phyloP scores from a whole-genome alignment of 31 red algal genomes.

The Asparagopsis taxiformis region DNA sequence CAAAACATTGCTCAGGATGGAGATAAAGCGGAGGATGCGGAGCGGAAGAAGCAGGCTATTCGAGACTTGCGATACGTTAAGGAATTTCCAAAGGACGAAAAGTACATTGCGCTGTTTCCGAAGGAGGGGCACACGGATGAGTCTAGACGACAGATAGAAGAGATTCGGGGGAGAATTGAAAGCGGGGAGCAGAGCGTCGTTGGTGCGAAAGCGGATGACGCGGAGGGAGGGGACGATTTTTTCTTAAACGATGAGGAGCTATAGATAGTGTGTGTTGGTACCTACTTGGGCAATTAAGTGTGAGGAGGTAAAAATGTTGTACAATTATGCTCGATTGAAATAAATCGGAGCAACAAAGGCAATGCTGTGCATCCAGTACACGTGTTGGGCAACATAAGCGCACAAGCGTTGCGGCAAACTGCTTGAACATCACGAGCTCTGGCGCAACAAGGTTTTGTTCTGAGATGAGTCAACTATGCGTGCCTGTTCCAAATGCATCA shows the following conservation, averaged over 20 bases:
- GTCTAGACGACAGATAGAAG: slow-evolving; percentile 26
- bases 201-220: not conserved
- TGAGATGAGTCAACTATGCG: slow-evolving; percentile 66
- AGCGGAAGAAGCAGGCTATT: slow-evolving; percentile 11
- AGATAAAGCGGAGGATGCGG: slow-evolving; percentile 31
- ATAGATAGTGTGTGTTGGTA: not conserved
- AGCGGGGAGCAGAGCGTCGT: not conserved
- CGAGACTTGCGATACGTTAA: slow-evolving; percentile 25
- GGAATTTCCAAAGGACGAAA: slow-evolving; percentile 34
- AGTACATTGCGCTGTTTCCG: slow-evolving; percentile 70
- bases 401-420: not conserved
- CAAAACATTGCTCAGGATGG: slow-evolving; percentile 40
- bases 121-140: slow-evolving; percentile 51
- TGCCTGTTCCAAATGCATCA: slow-evolving; percentile 51
- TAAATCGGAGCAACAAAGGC: no score
- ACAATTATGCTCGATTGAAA: no score
- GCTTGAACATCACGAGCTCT: not conserved
- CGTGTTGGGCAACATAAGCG: not conserved
- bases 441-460: not conserved
- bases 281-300: not conserved
- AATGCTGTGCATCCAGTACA: no score
- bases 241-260: slow-evolving; percentile 8
- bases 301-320: no score
- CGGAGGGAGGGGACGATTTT: not conserved
- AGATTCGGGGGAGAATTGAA: slow-evolving; percentile 35